A percentile compares a stretch with the other conserved stretches of the same genome.
These are phyloP conservation scores for Coemansia erecta DNA, from an alignment of 192 early-diverging fungal genomes.

Conservation along the genomic window DNA sequence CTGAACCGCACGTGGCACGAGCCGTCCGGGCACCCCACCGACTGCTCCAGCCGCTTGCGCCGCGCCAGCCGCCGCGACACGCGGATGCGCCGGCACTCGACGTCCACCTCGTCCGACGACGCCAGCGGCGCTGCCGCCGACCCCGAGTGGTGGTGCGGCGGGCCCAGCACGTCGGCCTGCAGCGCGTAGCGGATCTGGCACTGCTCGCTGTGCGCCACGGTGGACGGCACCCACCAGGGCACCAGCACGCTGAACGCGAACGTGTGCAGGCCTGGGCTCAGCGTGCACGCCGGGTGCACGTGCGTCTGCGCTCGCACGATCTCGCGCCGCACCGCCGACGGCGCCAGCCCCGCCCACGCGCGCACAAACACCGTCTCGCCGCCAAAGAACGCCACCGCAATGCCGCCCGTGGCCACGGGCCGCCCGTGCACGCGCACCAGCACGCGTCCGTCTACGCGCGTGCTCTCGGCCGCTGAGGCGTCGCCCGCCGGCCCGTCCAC, in stretches of 20 bases:
- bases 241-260: constrained; percentile 24
- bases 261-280: constrained; percentile 28
- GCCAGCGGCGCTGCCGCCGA: too few relatives aligned
- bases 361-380: constrained; percentile 39
- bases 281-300: constrained; percentile 12
- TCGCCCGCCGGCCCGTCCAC: constrained; percentile 6
- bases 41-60: constrained; percentile 39
- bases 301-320: constrained; percentile 6
- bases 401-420: constrained; percentile 9
- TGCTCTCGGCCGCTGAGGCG: constrained; percentile 1
- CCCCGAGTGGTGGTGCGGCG: too few relatives aligned
- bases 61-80: constrained; percentile 27
- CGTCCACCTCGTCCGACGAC: constrained; percentile 18
- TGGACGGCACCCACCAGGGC: constrained; percentile 42
- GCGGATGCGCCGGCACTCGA: constrained; percentile 24
- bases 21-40: constrained; percentile 50
- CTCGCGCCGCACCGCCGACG: constrained; percentile 21
- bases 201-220: constrained; percentile 28
- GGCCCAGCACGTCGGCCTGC: constrained; percentile 13
- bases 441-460: constrained; percentile 12
- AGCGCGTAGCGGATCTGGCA: constrained; percentile 39
- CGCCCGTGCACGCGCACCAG: constrained; percentile 8
- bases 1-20: constrained; percentile 45
- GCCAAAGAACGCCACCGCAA: constrained; percentile 36
- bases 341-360: constrained; percentile 27